Conservation (phyloP, 2,329 filamentous ascomycete genomes). For the Microcera coccophila region DNA sequence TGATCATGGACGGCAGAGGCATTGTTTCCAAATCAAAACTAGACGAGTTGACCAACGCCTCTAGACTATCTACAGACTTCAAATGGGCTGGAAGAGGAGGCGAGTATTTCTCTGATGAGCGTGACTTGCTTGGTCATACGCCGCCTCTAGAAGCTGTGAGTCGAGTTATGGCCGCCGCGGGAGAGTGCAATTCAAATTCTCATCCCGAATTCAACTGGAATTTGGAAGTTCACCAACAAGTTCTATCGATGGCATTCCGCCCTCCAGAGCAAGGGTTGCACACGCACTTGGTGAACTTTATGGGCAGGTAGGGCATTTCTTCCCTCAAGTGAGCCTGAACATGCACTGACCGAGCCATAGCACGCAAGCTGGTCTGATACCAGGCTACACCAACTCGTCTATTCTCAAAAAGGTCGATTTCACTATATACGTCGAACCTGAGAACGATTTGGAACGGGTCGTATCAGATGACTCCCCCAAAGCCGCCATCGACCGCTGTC, state of each 20-base stretch:
- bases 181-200: conserved; percentile 5
- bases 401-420: conserved; percentile 7
- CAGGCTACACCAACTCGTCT: neutral
- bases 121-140: conserved; percentile 7
- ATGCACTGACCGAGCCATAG: neutral
- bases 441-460: conserved; percentile 1
- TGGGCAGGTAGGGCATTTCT: conserved; percentile 6
- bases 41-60: neutral
- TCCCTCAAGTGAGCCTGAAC: neutral
- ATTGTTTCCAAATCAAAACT: conserved; percentile 1
- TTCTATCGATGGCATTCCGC: conserved; percentile 10
- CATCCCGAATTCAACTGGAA: conserved; percentile 10
- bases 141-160: conserved; percentile 5
- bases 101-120: conserved; percentile 4
- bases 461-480: no score
- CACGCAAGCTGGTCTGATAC: neutral
- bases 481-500: neutral
- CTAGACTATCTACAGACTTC: neutral
- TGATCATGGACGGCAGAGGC: conserved; percentile 3
- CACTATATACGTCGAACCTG: conserved; percentile 6
- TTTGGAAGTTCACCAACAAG: conserved; percentile 7
- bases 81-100: conserved; percentile 1
- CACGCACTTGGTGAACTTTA: conserved; percentile 11
- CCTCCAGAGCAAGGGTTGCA: conserved; percentile 1
- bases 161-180: conserved; percentile 2